Base-by-base conservation (phyloP, 2,329 filamentous ascomycete genomes). In the Fusarium scirpi region DNA sequence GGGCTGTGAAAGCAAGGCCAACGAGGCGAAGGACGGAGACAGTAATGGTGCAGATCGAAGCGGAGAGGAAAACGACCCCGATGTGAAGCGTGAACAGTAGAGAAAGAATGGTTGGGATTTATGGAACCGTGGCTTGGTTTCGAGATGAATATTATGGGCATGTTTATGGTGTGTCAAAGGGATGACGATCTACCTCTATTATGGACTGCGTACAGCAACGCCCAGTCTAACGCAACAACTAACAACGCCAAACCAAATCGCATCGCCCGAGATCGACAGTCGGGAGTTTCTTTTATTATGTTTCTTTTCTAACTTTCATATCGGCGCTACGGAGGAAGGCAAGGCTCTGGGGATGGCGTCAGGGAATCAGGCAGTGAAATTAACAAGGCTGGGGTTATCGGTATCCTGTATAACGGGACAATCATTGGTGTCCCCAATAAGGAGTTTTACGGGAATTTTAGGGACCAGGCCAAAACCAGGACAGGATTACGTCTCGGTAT, bases 1-100 rank as follows among this genome's bases (percentile, higher is more conserved):
- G 75, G 88, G 89, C 6, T 91, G 89, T 70, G 89, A 81, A 56
- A 74, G 61, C 58, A 81, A 81, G 67, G 70, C 58, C 27, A 66
- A 65, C 25, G 78, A 80, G 25, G 69, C 67, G 16, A 56, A 55
- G 30, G 70, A 70, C 32, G 70, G 73, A 34, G 76, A 76, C 16
- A 58, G 58, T 22, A 71, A 69, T 30, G 70, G 52, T 54, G 54
- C 65, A 25, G 73, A 75, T 20, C 69, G 73, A 54, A 73, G 65
- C 30, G 72, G 67, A 27, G 76, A 77, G 29, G 70, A 67, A 20
- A 75, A 77, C 32, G 74, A 73, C 15, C 54, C 68, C 2, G 69
- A 72, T 13, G 27, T 66, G n/a, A 76, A 76, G 58, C 71, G 69
- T 34, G 74, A 76, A 51, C 43, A 61, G 43, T 75, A 49, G 47